Evolutionary conservation across 331 rosid genomes (phyloP), one percentile per base, ranked within the genome.

Genomic region (Dryas integrifolia): DNA sequence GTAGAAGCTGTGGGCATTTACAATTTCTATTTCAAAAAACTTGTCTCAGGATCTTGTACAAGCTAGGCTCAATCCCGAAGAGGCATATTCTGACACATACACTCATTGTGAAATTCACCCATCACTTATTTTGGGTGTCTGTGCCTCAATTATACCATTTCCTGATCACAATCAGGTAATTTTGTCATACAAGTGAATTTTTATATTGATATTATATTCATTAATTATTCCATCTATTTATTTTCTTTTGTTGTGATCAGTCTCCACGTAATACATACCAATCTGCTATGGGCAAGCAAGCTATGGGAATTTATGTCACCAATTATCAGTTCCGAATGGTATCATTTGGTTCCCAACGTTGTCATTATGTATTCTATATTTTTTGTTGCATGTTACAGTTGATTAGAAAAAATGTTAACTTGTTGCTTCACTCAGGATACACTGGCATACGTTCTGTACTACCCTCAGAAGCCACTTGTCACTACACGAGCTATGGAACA

Each of bases 221-320:
- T 6, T 26, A 6, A 11, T 63, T 16, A 43, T 56, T 45, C 64
- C 47, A 55, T 83, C 35, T 72, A 65, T 76, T 76, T 5, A 72
- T 69, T 75, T 72, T 65, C 66, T 57, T 41, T 69, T 84, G 72
- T 21, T 77, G 70, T 67, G 58, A 76, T 75, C 78, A 95, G 97
- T 92, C 99, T 21, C 99, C 98, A 35, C 97, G 99, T 90, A 92
- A 95, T 79, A 95, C 98, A 0, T 89, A 95, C 75, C 99, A 95
- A 76, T 95, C 98, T 73, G 99, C 99, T 57, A 95, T 95, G 99
- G 99, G 98, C 63, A 95, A 92, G 80, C 97, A 95, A 89, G 99
- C 98, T 9, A 92, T 95, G 97, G 99, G 99, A 77, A 95, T 95
- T 47, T 95, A 95, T 75, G 97, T 95, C 76, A 95, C 99, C 78